A percentile compares a stretch with the other conserved stretches of the same genome.
phyloP scores from a whole-genome alignment of 768 basidiomycete genomes.

The Fomitopsis pulvina region DNA sequence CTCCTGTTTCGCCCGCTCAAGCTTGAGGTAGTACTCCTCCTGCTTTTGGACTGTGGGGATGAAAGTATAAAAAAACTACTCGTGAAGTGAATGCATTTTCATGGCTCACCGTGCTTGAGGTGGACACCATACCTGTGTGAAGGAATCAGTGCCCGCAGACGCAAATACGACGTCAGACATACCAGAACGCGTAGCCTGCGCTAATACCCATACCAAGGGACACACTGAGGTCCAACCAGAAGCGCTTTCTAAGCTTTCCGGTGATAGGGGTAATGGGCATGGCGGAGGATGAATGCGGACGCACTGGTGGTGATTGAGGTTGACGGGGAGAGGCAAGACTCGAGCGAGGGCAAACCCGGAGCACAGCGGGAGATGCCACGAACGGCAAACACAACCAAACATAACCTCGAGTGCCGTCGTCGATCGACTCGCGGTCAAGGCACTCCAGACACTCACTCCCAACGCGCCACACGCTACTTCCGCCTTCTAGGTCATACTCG shows the following conservation, averaged over 20 bases:
- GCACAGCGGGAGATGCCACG: slow-evolving; percentile 5
- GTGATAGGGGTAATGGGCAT: slow-evolving; percentile 91
- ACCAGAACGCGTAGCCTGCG: slow-evolving; percentile 82
- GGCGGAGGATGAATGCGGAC: slow-evolving; percentile 9
- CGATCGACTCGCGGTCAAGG: slow-evolving; percentile 9
- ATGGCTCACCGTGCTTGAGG: slow-evolving; percentile 62
- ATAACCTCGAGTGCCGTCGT: slow-evolving; percentile 5
- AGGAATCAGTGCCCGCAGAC: slow-evolving; percentile 18
- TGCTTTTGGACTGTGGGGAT: slow-evolving; percentile 59
- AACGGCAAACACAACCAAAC: slow-evolving; percentile 21
- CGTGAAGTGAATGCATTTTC: not conserved
- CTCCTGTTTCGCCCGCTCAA: slow-evolving; percentile 53
- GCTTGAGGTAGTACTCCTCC: slow-evolving; percentile 81
- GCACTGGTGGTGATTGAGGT: not conserved
- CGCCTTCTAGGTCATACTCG: not conserved
- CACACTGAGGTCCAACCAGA: slow-evolving; percentile 78
- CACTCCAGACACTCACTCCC: slow-evolving; percentile 1
- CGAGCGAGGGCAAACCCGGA: slow-evolving; percentile 4
- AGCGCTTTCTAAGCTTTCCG: slow-evolving; percentile 87
- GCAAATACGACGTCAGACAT: slow-evolving; percentile 27
- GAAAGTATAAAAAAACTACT: not conserved
- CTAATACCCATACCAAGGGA: slow-evolving; percentile 72
- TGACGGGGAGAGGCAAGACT: not conserved
- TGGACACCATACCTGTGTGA: slow-evolving; percentile 73
- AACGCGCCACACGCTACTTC: slow-evolving; percentile 6